Evolutionary conservation across 345 rosid species (phyloP), one percentile per base, ranked within the genome.

Genomic region (Eucalyptus polyanthemos): DNA sequence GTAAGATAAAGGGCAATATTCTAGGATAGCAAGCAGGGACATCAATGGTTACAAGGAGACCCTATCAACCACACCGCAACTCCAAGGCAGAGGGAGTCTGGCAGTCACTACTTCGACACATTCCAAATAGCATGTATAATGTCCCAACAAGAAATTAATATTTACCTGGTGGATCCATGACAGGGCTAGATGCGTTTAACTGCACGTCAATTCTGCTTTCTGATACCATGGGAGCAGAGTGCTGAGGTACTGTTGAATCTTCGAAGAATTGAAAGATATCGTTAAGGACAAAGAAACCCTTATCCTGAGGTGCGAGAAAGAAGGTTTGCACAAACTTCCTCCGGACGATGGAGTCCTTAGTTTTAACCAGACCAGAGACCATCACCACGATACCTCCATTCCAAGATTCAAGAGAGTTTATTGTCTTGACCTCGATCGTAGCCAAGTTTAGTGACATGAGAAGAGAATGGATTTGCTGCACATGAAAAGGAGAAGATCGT

Each of bases 221-320:
- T 17, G 96, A 88, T 31, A 92, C 42, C 31, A 91, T 58, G 12
- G 96, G 90, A 88, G 94, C 92, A 14, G 97, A 95, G 89, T 92
- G 95, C 87, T 95, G 96, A 44, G 87, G 91, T 50, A 90, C 86
- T 12, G 91, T 69, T 81, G 89, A 97, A 12, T 96, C 98, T 11
- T 94, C 95, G 37, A 94, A 67, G 89, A 96, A 96, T 89, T 95
- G 98, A 90, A 98, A 97, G 90, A 97, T 93, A 94, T 98, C 99
- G 89, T 95, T 98, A 51, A 95, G 96, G 90, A 98, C 96, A 90
- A 95, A 98, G 89, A 93, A 97, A 87, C 99, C 99, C 93, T 95
- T 96, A 69, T 96, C 97, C 91, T 98, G 99, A 85, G 99, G 99
- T 88, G 99, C 99, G 22, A 98, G 97, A 88, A 98, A 97, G 89